These are phyloP conservation scores for Rubus parviflorus DNA, from an alignment of 306 rosid species.

Conservation along the genomic window DNA sequence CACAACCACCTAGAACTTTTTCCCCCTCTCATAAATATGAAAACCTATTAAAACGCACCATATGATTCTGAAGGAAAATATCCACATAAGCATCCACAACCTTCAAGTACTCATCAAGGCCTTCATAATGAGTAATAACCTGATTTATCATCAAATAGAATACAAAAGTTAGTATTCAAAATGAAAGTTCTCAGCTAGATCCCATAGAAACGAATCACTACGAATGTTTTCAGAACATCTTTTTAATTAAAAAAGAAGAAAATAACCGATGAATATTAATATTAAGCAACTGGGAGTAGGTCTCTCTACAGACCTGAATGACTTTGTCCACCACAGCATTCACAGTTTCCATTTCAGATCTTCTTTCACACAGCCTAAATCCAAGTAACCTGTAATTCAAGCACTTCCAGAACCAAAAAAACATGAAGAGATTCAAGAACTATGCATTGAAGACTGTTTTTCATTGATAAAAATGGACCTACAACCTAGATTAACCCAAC, in stretches of 20 bases:
- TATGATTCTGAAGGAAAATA: slow-evolving; percentile 69
- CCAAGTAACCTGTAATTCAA: slow-evolving; percentile 92
- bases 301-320: slow-evolving; percentile 55
- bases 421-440: slow-evolving; percentile 1
- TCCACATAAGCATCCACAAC: slow-evolving; percentile 90
- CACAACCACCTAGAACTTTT: not conserved
- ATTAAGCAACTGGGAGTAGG: slow-evolving; percentile 24
- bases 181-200: slow-evolving; percentile 9
- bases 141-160: slow-evolving; percentile 34
- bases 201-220: not conserved
- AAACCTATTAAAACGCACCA: slow-evolving; percentile 53
- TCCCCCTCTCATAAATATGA: not conserved
- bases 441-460: not conserved
- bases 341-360: slow-evolving; percentile 40
- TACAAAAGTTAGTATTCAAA: slow-evolving; percentile 10
- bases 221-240: not conserved
- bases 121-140: slow-evolving; percentile 59
- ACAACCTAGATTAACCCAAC: not conserved
- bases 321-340: slow-evolving; percentile 59
- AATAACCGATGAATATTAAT: slow-evolving; percentile 5
- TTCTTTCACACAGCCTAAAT: slow-evolving; percentile 73
- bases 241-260: not conserved
- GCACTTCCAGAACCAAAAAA: slow-evolving; percentile 50
- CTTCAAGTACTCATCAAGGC: slow-evolving; percentile 77
- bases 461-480: not conserved